These are phyloP conservation scores for Wickerhamiella lipophila DNA, from an alignment of 805 yeast species.

Conservation along the genomic window DNA sequence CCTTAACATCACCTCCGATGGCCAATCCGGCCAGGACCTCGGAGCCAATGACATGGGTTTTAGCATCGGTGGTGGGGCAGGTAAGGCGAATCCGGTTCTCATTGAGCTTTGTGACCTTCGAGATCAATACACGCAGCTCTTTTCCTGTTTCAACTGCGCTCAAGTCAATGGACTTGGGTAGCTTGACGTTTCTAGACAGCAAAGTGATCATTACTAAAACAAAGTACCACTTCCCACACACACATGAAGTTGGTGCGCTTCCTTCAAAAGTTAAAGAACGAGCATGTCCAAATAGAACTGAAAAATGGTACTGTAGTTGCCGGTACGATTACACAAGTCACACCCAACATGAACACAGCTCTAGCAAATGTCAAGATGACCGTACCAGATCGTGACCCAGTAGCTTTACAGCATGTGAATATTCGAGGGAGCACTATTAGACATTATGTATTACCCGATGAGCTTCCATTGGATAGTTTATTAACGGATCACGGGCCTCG, in stretches of 20 bases:
- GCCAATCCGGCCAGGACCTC: conserved; percentile 39
- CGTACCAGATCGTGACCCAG: conserved; percentile 54
- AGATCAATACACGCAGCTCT: conserved; percentile 22
- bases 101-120: conserved; percentile 35
- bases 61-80: conserved; percentile 23
- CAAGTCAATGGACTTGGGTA: background rate
- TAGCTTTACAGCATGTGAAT: conserved; percentile 61
- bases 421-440: conserved; percentile 84
- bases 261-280: conserved; percentile 72
- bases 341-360: conserved; percentile 84
- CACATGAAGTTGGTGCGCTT: conserved; percentile 34
- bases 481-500: conserved; percentile 35
- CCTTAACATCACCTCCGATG: conserved; percentile 29
- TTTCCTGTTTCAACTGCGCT: background rate
- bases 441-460: conserved; percentile 72
- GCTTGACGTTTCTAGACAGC: conserved; percentile 3
- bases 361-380: conserved; percentile 71
- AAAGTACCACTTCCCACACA: background rate
- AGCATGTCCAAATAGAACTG: conserved; percentile 78
- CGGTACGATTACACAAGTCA: conserved; percentile 72
- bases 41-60: conserved; percentile 33
- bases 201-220: conserved; percentile 3
- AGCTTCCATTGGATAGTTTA: conserved; percentile 49
- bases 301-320: conserved; percentile 80
- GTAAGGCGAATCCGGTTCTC: conserved; percentile 48